These are phyloP conservation scores for Arabidopsis arenosa DNA, from an alignment of 345 rosid species.

Conservation along the genomic window DNA sequence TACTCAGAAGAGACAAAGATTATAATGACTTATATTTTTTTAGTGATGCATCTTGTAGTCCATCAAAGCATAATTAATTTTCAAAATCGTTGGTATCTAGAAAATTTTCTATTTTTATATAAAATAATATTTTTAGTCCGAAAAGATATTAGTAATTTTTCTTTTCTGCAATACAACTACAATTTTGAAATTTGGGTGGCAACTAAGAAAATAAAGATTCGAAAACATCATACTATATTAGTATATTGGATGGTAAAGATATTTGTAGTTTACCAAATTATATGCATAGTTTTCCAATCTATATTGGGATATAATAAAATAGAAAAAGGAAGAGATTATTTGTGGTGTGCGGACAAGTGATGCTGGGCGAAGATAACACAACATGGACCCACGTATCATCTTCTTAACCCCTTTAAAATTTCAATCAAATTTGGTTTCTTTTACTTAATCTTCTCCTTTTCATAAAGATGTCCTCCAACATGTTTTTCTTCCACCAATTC, in stretches of 20 bases:
- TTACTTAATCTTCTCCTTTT: background rate
- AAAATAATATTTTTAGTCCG: background rate
- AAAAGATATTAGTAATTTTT: background rate
- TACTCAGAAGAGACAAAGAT: too few species aligned
- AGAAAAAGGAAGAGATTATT: background rate
- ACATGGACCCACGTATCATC: constrained; percentile 8
- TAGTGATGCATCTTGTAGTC: too few species aligned
- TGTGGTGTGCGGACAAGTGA: constrained; percentile 10
- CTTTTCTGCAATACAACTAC: background rate
- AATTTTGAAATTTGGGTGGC: background rate
- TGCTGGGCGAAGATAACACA: constrained; percentile 4
- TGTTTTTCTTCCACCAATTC: background rate
- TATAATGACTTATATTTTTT: too few species aligned
- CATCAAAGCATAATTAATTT: too few species aligned
- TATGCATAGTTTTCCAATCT: constrained; percentile 1
- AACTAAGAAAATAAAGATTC: constrained; percentile 9
- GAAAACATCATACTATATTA: constrained; percentile 5
- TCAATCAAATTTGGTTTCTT: background rate
- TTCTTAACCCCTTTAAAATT: background rate
- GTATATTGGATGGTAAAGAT: constrained; percentile 12
- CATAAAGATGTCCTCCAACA: background rate
- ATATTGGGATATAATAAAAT: background rate
- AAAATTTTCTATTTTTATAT: background rate
- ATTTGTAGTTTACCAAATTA: background rate
- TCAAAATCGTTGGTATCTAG: background rate